phyloP scores from a whole-genome alignment of 495 filamentous ascomycete species.

The Xylaria bambusicola region DNA sequence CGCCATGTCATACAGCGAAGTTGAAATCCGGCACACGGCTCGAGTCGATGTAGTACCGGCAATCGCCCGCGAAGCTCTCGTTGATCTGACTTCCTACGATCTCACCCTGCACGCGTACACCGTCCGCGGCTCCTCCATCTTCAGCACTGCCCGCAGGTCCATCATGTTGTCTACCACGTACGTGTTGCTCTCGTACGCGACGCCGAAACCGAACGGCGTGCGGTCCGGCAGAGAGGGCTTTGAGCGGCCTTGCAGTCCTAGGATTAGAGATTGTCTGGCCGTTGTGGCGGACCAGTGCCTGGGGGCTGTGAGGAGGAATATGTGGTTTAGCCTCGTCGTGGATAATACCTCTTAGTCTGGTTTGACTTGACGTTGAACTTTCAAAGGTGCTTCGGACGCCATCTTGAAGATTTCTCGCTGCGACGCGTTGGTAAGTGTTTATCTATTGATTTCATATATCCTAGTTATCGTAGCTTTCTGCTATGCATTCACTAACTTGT shows the following conservation, averaged over 20 bases:
- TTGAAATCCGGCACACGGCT: conserved; percentile 17
- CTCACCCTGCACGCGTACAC: conserved; percentile 25
- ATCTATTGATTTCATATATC: not conserved
- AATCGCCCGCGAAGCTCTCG: conserved; percentile 8
- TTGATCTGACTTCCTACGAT: conserved; percentile 17
- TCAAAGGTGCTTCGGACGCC: not conserved
- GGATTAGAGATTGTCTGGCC: not conserved
- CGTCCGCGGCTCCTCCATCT: conserved; percentile 16
- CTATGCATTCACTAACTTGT: not conserved
- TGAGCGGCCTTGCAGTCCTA: not conserved
- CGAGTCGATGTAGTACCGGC: conserved; percentile 26
- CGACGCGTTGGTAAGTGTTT: too few species aligned
- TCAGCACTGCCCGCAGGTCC: conserved; percentile 20
- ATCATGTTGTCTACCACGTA: conserved; percentile 24
- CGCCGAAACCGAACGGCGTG: conserved; percentile 20
- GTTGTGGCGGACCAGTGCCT: not conserved
- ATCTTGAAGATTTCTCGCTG: not conserved
- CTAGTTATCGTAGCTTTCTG: not conserved
- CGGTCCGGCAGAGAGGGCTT: conserved; percentile 14
- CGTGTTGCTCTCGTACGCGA: conserved; percentile 2
- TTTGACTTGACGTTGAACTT: not conserved
- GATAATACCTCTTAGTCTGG: not conserved
- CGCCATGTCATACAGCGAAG: conserved; percentile 22
- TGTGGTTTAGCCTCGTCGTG: conserved; percentile 2
- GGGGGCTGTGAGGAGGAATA: not conserved